Evolutionary conservation across 495 filamentous ascomycete genomes (phyloP).

Genomic region (Chaetomium fimeti): DNA sequence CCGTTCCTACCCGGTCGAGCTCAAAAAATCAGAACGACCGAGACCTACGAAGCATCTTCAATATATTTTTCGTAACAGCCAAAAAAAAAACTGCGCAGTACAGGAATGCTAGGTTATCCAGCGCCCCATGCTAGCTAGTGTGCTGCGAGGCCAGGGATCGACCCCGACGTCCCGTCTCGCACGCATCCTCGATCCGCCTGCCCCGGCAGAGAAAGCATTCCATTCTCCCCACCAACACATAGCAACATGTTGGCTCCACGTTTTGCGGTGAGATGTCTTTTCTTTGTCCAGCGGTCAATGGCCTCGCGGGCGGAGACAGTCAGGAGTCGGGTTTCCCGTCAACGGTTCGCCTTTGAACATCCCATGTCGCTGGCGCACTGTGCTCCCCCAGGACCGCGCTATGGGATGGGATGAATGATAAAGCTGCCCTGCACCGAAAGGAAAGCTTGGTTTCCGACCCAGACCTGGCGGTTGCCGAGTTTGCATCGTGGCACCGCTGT

Average conservation of each 20-base stretch:
- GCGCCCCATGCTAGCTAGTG: background rate
- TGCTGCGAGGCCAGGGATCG: slow-evolving; percentile 1
- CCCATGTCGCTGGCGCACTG: slow-evolving; percentile 6
- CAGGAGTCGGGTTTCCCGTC: background rate
- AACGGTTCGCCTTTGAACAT: background rate
- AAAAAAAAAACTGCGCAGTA: background rate
- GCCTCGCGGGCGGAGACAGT: background rate
- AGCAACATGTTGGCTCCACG: background rate
- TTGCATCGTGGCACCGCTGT: slow-evolving; percentile 16
- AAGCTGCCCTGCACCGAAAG: slow-evolving; percentile 1
- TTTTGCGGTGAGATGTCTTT: background rate
- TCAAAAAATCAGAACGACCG: background rate
- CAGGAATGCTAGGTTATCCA: background rate
- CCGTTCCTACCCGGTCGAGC: background rate
- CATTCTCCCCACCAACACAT: background rate
- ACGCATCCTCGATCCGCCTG: slow-evolving; percentile 2
- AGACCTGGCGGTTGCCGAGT: slow-evolving; percentile 3
- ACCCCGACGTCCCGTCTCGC: background rate
- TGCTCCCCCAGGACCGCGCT: background rate
- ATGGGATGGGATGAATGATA: slow-evolving; percentile 1
- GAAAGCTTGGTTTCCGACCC: slow-evolving; percentile 2
- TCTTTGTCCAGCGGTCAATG: slow-evolving; percentile 13
- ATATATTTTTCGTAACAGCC: background rate
- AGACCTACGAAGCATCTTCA: background rate
- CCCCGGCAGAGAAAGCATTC: background rate